Base-by-base conservation (phyloP, 768 basidiomycete species). In the Suillus subaureus region DNA sequence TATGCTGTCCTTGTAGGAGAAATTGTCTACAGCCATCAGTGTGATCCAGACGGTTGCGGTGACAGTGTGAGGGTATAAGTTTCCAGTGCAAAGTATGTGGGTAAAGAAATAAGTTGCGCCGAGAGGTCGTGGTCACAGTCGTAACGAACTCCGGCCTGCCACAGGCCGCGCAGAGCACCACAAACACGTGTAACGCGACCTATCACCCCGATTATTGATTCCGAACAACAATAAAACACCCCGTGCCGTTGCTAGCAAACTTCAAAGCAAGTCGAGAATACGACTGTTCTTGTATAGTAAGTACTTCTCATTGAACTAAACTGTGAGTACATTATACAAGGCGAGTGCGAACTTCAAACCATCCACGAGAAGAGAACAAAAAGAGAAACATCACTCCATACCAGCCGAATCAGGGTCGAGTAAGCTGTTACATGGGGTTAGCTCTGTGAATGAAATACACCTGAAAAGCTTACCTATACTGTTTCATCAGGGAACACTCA, bases 401-500 rank as follows among this genome's bases (percentile, higher is more conserved):
- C 58, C 58, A 42, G 40, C 12, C 26, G 58, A 18, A 42, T 60
- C 63, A 12, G 63, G 61, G 40, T 64, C 63, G 23, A 64, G 57
- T 23, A 64, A 61, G 31, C 63, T 64, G 61, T 62, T 16, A 23
- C 15, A 28, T 8, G 15, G 35, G 35, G 21, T 64, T 61, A 62
- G 31, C 23, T 26, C 6, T 39, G 28, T 5, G 9, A 54, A n/a
- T 31, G 21, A 31, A 23, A 60, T 21, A 3, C 15, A 12, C 39
- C 13, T 5, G 26, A 28, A 42, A 40, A 35, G 71, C 82, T 40
- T 39, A 87, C 87, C 87, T 92, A 74, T 96, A 98, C 76, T 97
- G 95, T 81, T 97, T 97, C 85, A 96, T 91, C 72, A 99, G 76
- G 23, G 91, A 86, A 71, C 97, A 99, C 77, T 99, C 97, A 3